Evolutionary conservation across 805 yeast genomes (phyloP), one percentile per base, ranked within the genome.

Genomic region (Monosporozyma unispora): DNA sequence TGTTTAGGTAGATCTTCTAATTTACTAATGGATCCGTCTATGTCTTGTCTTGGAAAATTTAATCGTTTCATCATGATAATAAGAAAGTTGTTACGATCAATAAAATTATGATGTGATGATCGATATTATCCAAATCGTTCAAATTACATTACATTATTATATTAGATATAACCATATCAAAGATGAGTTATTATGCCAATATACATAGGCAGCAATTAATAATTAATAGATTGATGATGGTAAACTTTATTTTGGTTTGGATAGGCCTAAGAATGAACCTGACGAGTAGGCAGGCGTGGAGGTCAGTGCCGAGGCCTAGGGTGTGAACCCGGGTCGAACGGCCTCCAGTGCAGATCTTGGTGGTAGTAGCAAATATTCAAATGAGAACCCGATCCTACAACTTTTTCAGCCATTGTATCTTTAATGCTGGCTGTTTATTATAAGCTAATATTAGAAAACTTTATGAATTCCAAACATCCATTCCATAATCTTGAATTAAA

Each of bases 1-100:
- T 93, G 98, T 65, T 84, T 89, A 47, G 95, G 97, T 10, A 72
- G 99, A 50, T 81, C 96, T 0, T 82, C 89, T 0, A 72, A 88
- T 42, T 67, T 88, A 33, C 71, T 86, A 12, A 73, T 81, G n/a
- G 72, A 73, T 31, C 89, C 96, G 0, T 71, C 95, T 0, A 86
- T 81, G 56, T 85, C 96, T 0, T 77, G 82, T 8, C 85, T 81
- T 54, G 93, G 87, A 56, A 91, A 89, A 61, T 91, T 93, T 61
- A 70, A 85, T 37, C 85, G 85, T 53, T n/a, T 11, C 22, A 19
- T 35, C 47, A 45, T 14, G 25, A 45, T 16, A 45, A n/a, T 35
- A 19, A 33, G 40, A 45, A 45, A 62, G 86, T 95, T 0, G 85
- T 82, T 3, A 14, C 12, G 41, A 8, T 25, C 48, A 45, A n/a